phyloP scores from a whole-genome alignment of 1,284 basidiomycete genomes.

The Neonothopanus nambi region DNA sequence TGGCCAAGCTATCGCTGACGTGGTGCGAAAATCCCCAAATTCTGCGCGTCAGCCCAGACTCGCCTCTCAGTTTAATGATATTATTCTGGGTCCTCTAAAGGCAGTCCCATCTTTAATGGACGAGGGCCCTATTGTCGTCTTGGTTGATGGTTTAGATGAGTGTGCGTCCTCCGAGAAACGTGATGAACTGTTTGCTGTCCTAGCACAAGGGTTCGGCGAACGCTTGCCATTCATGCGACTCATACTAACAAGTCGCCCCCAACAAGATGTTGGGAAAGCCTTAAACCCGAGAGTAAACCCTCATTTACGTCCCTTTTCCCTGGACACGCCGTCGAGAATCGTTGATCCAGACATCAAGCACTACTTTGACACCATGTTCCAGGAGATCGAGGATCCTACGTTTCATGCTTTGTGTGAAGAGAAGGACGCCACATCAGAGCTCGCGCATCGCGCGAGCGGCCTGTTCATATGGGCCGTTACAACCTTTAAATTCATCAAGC shows the following conservation, averaged over 20 bases:
- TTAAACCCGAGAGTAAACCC: neutral
- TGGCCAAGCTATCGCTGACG: neutral
- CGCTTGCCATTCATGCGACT: constrained; percentile 7
- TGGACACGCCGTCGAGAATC: neutral
- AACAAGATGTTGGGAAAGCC: neutral
- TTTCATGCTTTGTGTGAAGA: no score
- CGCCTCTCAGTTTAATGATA: neutral
- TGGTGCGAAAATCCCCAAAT: neutral
- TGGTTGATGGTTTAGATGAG: constrained; percentile 11
- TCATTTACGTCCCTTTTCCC: neutral
- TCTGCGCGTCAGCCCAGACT: no score
- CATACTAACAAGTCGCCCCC: constrained; percentile 6
- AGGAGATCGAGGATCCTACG: neutral
- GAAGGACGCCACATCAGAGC: no score
- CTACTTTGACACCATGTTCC: constrained; percentile 3
- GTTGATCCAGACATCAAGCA: constrained; percentile 3
- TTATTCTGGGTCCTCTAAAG: constrained; percentile 5
- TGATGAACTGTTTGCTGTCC: neutral
- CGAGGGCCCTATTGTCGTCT: no score
- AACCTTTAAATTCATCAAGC: neutral
- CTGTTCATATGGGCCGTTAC: constrained; percentile 10
- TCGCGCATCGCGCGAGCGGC: constrained; percentile 3
- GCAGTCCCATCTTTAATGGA: constrained; percentile 3
- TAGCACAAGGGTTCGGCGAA: neutral
- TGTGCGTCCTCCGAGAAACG: neutral